Conservation (phyloP, 2,329 filamentous ascomycete species). For the Penicillium glabrum region DNA sequence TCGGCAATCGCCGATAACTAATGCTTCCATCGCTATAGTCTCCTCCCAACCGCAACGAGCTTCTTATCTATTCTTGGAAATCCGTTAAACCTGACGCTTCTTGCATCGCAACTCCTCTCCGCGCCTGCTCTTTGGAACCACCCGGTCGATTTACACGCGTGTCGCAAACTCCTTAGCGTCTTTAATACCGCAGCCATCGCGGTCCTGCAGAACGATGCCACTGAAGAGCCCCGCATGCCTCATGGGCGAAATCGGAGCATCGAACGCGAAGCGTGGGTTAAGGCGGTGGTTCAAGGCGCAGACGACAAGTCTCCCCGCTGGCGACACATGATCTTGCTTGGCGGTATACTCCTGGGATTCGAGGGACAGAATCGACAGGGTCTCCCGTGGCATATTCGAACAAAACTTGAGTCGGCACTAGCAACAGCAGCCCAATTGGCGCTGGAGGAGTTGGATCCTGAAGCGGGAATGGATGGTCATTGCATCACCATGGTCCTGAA, state of each 20-base stretch:
- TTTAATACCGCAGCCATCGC: constrained; percentile 62
- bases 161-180: constrained; percentile 58
- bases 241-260: constrained; percentile 52
- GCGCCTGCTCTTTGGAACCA: constrained; percentile 60
- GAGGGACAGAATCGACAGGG: constrained; percentile 63
- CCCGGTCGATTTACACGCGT: constrained; percentile 54
- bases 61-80: constrained; percentile 56
- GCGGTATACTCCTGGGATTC: constrained; percentile 75
- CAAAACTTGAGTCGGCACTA: constrained; percentile 70
- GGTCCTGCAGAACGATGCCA: constrained; percentile 49
- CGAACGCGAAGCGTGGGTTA: constrained; percentile 57
- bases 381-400: constrained; percentile 63
- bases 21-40: constrained; percentile 29
- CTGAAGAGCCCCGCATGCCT: constrained; percentile 34
- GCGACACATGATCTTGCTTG: constrained; percentile 80
- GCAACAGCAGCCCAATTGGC: constrained; percentile 76
- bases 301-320: constrained; percentile 67
- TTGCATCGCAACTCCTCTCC: constrained; percentile 60
- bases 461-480: constrained; percentile 51
- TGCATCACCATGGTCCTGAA: constrained; percentile 70
- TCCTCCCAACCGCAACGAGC: constrained; percentile 55
- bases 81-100: constrained; percentile 60
- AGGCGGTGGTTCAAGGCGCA: constrained; percentile 59
- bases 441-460: constrained; percentile 56
- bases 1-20: constrained; percentile 14